phyloP scores from a whole-genome alignment of 2,329 filamentous ascomycete species.

The Aspergillus ustus region DNA sequence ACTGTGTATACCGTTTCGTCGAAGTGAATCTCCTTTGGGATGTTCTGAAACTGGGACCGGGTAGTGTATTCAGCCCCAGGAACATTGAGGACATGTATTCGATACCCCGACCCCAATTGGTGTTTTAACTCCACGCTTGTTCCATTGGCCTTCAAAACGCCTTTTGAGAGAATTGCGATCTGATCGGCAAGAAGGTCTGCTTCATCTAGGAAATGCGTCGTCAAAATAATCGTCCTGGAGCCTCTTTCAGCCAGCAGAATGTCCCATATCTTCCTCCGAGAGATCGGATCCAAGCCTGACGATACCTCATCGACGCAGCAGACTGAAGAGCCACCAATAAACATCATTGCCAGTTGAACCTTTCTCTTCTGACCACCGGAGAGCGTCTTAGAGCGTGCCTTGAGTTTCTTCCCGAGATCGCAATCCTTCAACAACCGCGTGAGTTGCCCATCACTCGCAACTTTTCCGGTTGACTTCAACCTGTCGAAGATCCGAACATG shows the following conservation, averaged over 20 bases:
- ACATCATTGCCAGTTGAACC: constrained; percentile 91
- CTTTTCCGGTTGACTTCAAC: constrained; percentile 68
- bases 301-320: constrained; percentile 93
- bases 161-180: constrained; percentile 85
- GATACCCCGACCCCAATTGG: constrained; percentile 79
- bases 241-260: constrained; percentile 86
- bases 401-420: constrained; percentile 75
- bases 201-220: constrained; percentile 93
- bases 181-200: constrained; percentile 88
- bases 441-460: constrained; percentile 64
- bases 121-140: constrained; percentile 87
- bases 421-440: constrained; percentile 68
- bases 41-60: constrained; percentile 56
- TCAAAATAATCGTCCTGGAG: constrained; percentile 79
- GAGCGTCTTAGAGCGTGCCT: constrained; percentile 74
- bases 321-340: constrained; percentile 84
- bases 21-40: constrained; percentile 63
- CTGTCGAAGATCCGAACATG: constrained; percentile 83
- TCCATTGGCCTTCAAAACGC: constrained; percentile 78
- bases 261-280: constrained; percentile 89
- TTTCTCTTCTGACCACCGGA: constrained; percentile 93
- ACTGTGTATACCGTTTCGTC: constrained; percentile 77
- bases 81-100: constrained; percentile 72
- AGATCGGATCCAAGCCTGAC: constrained; percentile 84
- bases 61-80: constrained; percentile 53